Evolutionary conservation across 371 early-diverging fungal species (phyloP).

Genomic region (Capniomyces stellatus): DNA sequence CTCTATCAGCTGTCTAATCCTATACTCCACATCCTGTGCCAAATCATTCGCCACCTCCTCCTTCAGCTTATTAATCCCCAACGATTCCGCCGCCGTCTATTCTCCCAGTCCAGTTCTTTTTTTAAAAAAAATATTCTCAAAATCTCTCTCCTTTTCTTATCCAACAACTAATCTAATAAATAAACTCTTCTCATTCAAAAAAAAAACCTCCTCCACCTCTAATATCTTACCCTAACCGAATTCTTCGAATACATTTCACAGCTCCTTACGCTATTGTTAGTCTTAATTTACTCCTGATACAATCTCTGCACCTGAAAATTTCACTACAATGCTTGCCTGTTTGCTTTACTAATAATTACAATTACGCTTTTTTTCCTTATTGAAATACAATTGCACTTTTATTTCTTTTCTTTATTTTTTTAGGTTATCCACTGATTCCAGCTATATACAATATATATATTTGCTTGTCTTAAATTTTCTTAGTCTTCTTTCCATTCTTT

Average conservation of each 20-base stretch:
- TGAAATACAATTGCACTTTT: too few relatives aligned
- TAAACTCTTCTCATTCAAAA: constrained; percentile 8
- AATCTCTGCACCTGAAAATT: too few relatives aligned
- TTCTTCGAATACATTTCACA: constrained; percentile 7
- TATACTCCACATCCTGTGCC: constrained; percentile 92
- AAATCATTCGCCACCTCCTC: constrained; percentile 79
- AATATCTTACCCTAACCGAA: constrained; percentile 10
- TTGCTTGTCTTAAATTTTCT: too few relatives aligned
- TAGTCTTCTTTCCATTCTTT: too few relatives aligned
- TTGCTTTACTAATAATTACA: too few relatives aligned
- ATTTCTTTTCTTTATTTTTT: too few relatives aligned
- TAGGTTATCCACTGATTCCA: too few relatives aligned
- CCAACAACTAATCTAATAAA: constrained; percentile 4
- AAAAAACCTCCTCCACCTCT: constrained; percentile 5
- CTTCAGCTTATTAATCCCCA: constrained; percentile 80
- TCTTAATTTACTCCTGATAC: too few relatives aligned
- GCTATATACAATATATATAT: too few relatives aligned
- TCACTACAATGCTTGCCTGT: too few relatives aligned
- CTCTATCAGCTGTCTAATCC: constrained; percentile 86
- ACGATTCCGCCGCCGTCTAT: constrained; percentile 31
- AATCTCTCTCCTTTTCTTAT: constrained; percentile 3
- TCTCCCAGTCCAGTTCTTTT: neutral
- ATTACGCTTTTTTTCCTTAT: too few relatives aligned
- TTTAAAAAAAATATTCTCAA: constrained; percentile 3
- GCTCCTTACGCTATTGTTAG: too few relatives aligned